These are phyloP conservation scores for Vicia villosa DNA, from an alignment of 306 rosid genomes.

Conservation along the genomic window DNA sequence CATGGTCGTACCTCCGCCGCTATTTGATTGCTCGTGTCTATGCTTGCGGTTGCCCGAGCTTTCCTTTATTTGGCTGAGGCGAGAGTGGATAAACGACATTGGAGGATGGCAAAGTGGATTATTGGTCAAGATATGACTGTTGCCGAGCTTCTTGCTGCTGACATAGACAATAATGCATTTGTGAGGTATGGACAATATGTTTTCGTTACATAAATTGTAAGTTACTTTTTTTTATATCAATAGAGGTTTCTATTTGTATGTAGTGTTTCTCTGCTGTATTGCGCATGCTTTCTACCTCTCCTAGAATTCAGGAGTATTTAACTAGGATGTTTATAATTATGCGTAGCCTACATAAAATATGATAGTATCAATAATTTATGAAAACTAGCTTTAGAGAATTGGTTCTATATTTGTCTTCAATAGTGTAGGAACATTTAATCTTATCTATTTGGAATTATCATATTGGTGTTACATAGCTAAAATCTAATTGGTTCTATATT, in stretches of 20 bases:
- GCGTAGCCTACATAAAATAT: background rate
- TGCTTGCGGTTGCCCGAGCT: constrained; percentile 90
- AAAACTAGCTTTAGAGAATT: constrained; percentile 8
- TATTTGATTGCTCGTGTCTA: constrained; percentile 91
- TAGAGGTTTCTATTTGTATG: background rate
- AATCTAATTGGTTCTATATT: too few species aligned
- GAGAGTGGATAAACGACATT: constrained; percentile 93
- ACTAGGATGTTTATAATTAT: background rate
- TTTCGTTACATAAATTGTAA: constrained; percentile 1
- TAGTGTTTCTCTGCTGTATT: background rate
- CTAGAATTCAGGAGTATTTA: background rate
- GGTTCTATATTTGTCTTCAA: too few species aligned
- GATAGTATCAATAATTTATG: background rate
- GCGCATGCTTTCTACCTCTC: background rate
- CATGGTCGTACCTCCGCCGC: constrained; percentile 85
- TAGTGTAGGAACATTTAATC: too few species aligned
- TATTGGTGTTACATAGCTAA: too few species aligned
- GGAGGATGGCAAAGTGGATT: constrained; percentile 94
- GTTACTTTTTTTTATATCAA: background rate
- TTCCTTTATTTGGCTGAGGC: constrained; percentile 95
- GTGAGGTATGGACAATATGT: constrained; percentile 67
- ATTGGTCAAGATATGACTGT: constrained; percentile 97
- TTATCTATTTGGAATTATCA: too few species aligned
- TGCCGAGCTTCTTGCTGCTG: constrained; percentile 93
- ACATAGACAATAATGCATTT: constrained; percentile 87